Evolutionary conservation across 345 rosid species (phyloP).

Genomic region (Pistacia atlantica): DNA sequence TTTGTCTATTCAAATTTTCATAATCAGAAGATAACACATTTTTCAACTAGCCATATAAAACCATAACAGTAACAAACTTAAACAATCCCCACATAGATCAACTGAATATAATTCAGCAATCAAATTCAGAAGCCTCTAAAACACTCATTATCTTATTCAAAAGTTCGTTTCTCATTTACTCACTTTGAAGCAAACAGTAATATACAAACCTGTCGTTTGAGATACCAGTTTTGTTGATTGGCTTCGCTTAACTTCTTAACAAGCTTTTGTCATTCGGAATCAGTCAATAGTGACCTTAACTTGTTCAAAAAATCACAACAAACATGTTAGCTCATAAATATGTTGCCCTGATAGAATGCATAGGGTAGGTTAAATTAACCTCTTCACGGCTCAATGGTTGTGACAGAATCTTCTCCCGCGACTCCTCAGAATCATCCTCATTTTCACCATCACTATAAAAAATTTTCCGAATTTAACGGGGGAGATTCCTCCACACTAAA

Average conservation of each 20-base stretch:
- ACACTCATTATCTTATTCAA: not conserved
- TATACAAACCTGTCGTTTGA: conserved; percentile 74
- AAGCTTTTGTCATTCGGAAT: conserved; percentile 75
- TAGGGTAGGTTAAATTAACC: conserved; percentile 34
- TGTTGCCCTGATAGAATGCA: not conserved
- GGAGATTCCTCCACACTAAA: conserved; percentile 56
- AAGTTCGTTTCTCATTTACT: not conserved
- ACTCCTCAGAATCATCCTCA: conserved; percentile 33
- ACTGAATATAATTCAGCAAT: no score
- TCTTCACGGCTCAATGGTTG: conserved; percentile 58
- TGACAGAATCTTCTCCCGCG: conserved; percentile 40
- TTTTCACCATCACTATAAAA: conserved; percentile 19
- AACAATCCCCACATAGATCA: no score
- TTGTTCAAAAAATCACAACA: conserved; percentile 26
- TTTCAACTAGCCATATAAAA: not conserved
- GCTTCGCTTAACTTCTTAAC: conserved; percentile 84
- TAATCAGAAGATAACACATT: not conserved
- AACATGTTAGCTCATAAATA: conserved; percentile 1
- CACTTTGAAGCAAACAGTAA: not conserved
- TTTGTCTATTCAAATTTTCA: not conserved
- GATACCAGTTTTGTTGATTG: conserved; percentile 82
- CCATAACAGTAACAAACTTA: no score
- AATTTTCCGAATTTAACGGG: conserved; percentile 31
- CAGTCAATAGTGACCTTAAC: conserved; percentile 69
- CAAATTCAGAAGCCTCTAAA: not conserved